Evolutionary conservation across 2,329 filamentous ascomycete species (phyloP).

Genomic region (Calonectria fujianensis): DNA sequence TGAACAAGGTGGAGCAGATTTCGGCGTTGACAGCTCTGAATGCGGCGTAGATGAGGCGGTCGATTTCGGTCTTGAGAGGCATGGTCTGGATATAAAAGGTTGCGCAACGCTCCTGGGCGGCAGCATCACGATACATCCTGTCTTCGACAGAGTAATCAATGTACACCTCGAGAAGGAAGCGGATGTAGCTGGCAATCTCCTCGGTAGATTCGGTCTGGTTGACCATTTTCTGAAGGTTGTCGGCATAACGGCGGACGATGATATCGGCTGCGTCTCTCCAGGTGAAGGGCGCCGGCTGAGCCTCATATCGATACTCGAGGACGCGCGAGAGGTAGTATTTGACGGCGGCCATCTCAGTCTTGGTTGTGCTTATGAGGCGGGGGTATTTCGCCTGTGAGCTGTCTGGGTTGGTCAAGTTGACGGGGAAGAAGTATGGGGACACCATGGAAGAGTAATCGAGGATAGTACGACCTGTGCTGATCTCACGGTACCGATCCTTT

Average conservation of each 20-base stretch:
- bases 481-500: constrained; percentile 60
- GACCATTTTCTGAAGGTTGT: constrained; percentile 66
- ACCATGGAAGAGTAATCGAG: constrained; percentile 66
- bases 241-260: constrained; percentile 75
- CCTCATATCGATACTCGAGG: constrained; percentile 19
- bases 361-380: constrained; percentile 46
- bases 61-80: constrained; percentile 19
- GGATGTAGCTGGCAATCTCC: constrained; percentile 53
- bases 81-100: constrained; percentile 34
- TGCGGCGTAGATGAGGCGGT: constrained; percentile 14
- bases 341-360: constrained; percentile 16
- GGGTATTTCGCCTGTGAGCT: constrained; percentile 9
- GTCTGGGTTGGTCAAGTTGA: constrained; percentile 62
- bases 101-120: constrained; percentile 28
- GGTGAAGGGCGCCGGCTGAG: constrained; percentile 58
- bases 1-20: constrained; percentile 29
- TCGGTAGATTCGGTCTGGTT: constrained; percentile 41
- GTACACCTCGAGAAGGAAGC: constrained; percentile 60
- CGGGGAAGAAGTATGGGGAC: constrained; percentile 64
- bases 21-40: constrained; percentile 32
- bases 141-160: constrained; percentile 59
- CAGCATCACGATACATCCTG: constrained; percentile 11
- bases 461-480: constrained; percentile 57
- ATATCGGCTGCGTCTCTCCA: constrained; percentile 80
- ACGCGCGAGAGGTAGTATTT: constrained; percentile 24